Evolutionary conservation across 2,329 filamentous ascomycete species (phyloP).

Genomic region (Eutypa lata): DNA sequence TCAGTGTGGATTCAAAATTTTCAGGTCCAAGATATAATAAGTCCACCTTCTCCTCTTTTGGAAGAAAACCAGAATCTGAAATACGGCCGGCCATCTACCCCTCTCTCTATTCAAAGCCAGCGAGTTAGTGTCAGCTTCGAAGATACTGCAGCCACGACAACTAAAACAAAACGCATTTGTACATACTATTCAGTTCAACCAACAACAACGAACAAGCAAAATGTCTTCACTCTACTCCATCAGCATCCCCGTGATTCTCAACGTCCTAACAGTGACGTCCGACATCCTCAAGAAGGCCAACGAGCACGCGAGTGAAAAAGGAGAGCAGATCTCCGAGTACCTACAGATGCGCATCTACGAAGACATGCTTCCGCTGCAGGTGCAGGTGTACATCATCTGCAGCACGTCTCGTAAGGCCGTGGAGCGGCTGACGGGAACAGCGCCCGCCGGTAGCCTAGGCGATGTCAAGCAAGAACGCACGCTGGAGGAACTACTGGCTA

Average conservation of each 20-base stretch:
- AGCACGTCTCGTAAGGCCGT: slow-evolving; percentile 22
- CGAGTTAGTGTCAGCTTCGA: too few relatives aligned
- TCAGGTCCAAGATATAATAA: too few relatives aligned
- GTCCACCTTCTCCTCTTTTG: too few relatives aligned
- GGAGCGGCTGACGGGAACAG: slow-evolving; percentile 32
- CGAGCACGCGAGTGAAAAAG: slow-evolving; percentile 26
- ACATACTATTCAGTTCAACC: too few relatives aligned
- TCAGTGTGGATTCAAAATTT: too few relatives aligned
- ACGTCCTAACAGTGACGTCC: slow-evolving; percentile 29
- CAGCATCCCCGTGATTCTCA: slow-evolving; percentile 29
- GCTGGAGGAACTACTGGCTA: slow-evolving; percentile 32
- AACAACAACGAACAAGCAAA: slow-evolving; percentile 2
- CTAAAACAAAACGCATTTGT: too few relatives aligned
- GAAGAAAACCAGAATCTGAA: too few relatives aligned
- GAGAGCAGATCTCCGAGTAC: slow-evolving; percentile 18
- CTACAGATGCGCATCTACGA: slow-evolving; percentile 30
- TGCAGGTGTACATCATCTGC: slow-evolving; percentile 33
- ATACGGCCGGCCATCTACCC: too few relatives aligned
- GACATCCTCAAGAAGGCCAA: slow-evolving; percentile 36
- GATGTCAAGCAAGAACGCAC: slow-evolving; percentile 28
- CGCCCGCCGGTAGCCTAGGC: slow-evolving; percentile 17
- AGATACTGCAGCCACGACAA: too few relatives aligned
- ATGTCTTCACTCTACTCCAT: slow-evolving; percentile 39
- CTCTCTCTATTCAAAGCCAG: too few relatives aligned
- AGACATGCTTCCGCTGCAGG: slow-evolving; percentile 42